Evolutionary conservation across 1,139 yeast species (phyloP), one percentile per base, ranked within the genome.

Genomic region (Magnusiomyces fungicola): DNA sequence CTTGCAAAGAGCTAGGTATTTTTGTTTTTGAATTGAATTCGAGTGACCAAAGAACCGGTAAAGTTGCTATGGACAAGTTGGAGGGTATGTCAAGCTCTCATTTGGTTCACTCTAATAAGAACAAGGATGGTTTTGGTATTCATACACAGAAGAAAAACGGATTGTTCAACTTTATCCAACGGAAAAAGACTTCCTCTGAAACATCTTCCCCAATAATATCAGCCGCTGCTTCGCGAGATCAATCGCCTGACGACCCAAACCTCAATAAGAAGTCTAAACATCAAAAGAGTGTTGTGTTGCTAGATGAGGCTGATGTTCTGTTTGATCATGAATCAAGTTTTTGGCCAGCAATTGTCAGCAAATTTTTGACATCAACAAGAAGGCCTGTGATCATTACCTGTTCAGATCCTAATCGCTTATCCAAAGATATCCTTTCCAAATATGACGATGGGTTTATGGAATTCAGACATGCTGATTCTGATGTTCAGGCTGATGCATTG

Each of bases 81-180:
- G 82, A 78, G 49, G 97, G 94, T 58, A 75, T 88, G 50, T 81
- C 94, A 51, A 90, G 96, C 2, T 84, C 95, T 0, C 92, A 88
- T 53, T 69, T 85, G 46, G 92, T 92, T 0, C 88, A 83, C 24
- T 3, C 32, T 4, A 19, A 3, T 7, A 41, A 29, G 21, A 21
- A 22, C 22, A 34, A 34, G 19, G 19, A 16, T 27, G 30, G 30
- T 27, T 12, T 27, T 27, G 30, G 30, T 34, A n/a, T n/a, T n/a
- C n/a, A n/a, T n/a, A n/a, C n/a, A n/a, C n/a, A n/a, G n/a, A n/a
- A n/a, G n/a, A n/a, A n/a, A n/a, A n/a, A n/a, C n/a, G n/a, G n/a
- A n/a, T n/a, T n/a, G n/a, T n/a, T n/a, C n/a, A n/a, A n/a, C n/a
- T n/a, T n/a, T n/a, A n/a, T n/a, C n/a, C n/a, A n/a, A n/a, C n/a